These are phyloP conservation scores for Musa beccarii DNA, from an alignment of 176 grass and related monocot species.

Conservation along the genomic window DNA sequence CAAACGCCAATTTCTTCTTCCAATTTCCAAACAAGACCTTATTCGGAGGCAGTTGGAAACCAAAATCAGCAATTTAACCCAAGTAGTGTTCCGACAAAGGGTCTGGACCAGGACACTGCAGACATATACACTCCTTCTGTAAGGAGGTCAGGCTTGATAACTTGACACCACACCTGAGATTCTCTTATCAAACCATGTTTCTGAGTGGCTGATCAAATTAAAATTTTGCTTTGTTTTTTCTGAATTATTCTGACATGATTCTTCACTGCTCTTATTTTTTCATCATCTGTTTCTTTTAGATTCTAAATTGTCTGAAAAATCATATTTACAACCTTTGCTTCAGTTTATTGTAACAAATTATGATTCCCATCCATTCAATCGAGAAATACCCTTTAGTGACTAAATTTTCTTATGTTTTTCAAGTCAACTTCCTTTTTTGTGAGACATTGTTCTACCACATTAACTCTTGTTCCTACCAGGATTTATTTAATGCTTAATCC, in stretches of 20 bases:
- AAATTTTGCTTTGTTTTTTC: not conserved
- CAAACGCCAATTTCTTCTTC: slow-evolving; percentile 76
- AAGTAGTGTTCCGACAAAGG: slow-evolving; percentile 39
- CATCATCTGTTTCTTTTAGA: not conserved
- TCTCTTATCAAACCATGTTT: not conserved
- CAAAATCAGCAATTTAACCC: slow-evolving; percentile 39
- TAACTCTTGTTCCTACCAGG: not conserved
- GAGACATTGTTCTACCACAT: not conserved
- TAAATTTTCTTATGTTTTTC: not conserved
- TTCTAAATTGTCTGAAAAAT: not conserved
- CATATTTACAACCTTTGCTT: not conserved
- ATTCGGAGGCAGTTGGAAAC: slow-evolving; percentile 42
- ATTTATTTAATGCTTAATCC: not conserved
- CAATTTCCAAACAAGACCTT: slow-evolving; percentile 41
- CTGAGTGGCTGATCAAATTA: not conserved
- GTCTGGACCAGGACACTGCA: slow-evolving; percentile 35
- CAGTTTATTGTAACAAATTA: not conserved
- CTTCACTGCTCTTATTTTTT: too few relatives aligned
- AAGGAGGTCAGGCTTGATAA: slow-evolving; percentile 40
- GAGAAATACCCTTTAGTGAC: not conserved
- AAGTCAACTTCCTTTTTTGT: not conserved
- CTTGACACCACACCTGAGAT: not conserved
- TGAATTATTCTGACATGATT: not conserved
- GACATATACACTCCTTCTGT: slow-evolving; percentile 32
- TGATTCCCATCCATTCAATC: not conserved